phyloP scores from a whole-genome alignment of 129 eudicot genomes.

The Ambrosia artemisiifolia region DNA sequence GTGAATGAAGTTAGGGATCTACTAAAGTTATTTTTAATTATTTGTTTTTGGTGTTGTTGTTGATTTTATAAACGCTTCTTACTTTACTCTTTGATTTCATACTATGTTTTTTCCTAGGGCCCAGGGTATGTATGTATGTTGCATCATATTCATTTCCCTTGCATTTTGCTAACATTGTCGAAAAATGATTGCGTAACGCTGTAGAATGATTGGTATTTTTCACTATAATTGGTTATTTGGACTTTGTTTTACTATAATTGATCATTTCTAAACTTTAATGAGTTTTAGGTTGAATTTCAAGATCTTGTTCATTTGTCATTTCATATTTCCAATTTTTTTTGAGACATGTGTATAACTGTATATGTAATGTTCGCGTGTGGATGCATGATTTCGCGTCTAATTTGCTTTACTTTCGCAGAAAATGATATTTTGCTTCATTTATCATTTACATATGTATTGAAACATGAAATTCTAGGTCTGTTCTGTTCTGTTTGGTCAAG shows the following conservation, averaged over 20 bases:
- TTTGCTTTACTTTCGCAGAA: not conserved
- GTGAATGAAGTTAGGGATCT: conserved; percentile 30
- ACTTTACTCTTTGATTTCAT: conserved; percentile 1
- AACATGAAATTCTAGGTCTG: not conserved
- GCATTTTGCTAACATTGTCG: not conserved
- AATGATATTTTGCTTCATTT: too few species aligned
- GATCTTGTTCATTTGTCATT: not conserved
- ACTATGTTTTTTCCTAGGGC: not conserved
- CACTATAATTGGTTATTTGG: not conserved
- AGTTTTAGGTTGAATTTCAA: not conserved
- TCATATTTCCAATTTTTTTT: not conserved
- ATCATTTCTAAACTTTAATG: not conserved
- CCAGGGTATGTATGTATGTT: not conserved
- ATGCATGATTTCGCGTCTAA: not conserved
- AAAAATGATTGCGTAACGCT: not conserved
- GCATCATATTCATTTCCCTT: not conserved
- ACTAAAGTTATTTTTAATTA: not conserved
- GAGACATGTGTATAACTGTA: not conserved
- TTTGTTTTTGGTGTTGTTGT: not conserved
- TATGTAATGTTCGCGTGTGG: not conserved
- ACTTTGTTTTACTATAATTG: not conserved
- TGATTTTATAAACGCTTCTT: not conserved
- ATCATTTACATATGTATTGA: too few species aligned
- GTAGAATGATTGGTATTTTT: not conserved
- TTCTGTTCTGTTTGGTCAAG: not conserved